These are phyloP conservation scores for Spizellomyces sp. DNA, from an alignment of 192 early-diverging fungal species.

Conservation along the genomic window DNA sequence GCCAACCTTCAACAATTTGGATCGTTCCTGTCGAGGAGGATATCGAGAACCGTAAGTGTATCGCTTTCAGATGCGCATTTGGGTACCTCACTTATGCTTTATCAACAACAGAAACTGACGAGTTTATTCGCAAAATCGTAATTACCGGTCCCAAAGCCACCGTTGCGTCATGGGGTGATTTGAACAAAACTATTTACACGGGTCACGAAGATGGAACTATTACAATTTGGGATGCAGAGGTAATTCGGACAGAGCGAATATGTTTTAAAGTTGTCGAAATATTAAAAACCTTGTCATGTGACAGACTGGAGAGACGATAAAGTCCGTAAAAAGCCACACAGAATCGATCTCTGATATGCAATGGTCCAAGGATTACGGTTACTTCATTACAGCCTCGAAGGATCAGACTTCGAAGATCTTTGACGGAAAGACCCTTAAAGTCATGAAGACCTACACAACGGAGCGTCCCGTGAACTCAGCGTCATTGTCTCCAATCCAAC, in stretches of 20 bases:
- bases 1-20: slow-evolving; percentile 81
- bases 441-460: slow-evolving; percentile 82
- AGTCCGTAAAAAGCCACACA: slow-evolving; percentile 68
- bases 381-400: slow-evolving; percentile 96
- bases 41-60: slow-evolving; percentile 58
- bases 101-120: slow-evolving; percentile 62
- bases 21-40: slow-evolving; percentile 77
- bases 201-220: slow-evolving; percentile 94
- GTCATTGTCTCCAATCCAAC: slow-evolving; percentile 77
- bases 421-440: slow-evolving; percentile 80
- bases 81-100: neutral
- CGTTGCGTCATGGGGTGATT: slow-evolving; percentile 87
- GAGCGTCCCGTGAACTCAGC: slow-evolving; percentile 94
- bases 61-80: neutral
- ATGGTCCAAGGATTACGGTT: slow-evolving; percentile 83
- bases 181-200: slow-evolving; percentile 91
- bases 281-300: neutral
- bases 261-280: slow-evolving; percentile 1
- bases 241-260: slow-evolving; percentile 12
- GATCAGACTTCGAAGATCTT: slow-evolving; percentile 90
- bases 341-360: slow-evolving; percentile 88
- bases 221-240: slow-evolving; percentile 85
- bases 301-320: slow-evolving; percentile 67
- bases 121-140: slow-evolving; percentile 74
- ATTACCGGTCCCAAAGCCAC: slow-evolving; percentile 83